Base-by-base conservation (phyloP, 2,329 filamentous ascomycete species). In the Xylaria sp. region DNA sequence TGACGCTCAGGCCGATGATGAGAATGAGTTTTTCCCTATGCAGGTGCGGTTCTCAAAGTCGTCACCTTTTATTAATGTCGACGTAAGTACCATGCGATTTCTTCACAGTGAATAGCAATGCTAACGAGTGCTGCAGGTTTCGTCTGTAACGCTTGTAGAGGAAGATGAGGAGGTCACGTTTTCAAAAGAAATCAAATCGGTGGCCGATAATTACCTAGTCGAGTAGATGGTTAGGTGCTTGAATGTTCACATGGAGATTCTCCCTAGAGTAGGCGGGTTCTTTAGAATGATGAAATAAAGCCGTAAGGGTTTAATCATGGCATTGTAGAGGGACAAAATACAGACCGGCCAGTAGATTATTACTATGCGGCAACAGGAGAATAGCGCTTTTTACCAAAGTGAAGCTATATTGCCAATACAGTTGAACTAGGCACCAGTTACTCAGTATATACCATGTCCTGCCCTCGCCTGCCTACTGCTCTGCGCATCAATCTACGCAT, bases 11-110 rank as follows among this genome's bases (percentile, higher is more conserved):
- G 93, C 93, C 12, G 88, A 90, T 63, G 93, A 94, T 73, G 96
- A 98, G 78, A 91, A 93, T 65, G 94, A 97, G 75, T 98, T 98
- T 84, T 99, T 99, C 89, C 96, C 96, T 0, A 98, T 99, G 94
- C 91, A 88, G 62, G 90, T 98, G 68, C 88, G 90, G 63, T 99
- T 99, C 82, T 90, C 89, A 71, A 97, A 97, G 86, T 87, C 89
- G 48, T 89, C 87, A 66, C 95, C 96, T 32, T 97, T 93, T 80
- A 87, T 98, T 59, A 93, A 97, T 76, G 93, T 99, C 71, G 94
- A 97, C 83, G 95, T 98, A 85, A 90, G 91, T 87, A 70, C 53
- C n/a, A 62, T 12, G 25, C 23, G 8, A 68, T 43, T 32, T 25
- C 39, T 43, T 23, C 13, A 41, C 46, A 4, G 1, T 32, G 8